A percentile compares a stretch with the other conserved stretches of the same genome.
Evolutionary conservation across 345 rosid genomes (phyloP).

Genomic region (Streptanthus diversifolius): DNA sequence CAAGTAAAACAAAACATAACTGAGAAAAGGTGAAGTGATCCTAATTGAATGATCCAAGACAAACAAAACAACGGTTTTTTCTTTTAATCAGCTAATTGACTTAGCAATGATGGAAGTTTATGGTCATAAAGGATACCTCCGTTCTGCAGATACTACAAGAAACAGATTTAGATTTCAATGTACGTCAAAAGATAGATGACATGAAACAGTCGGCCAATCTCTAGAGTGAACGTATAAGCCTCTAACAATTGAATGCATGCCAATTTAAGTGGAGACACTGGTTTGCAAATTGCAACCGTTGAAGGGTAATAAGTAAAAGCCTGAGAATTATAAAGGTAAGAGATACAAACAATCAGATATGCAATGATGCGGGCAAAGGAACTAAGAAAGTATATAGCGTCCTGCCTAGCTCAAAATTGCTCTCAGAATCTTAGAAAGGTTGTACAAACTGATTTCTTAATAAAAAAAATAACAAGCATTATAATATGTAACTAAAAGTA

Average conservation of each 20-base stretch:
- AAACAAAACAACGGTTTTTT: too few relatives aligned
- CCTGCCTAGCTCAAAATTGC: not conserved
- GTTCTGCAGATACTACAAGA: not conserved
- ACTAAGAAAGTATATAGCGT: not conserved
- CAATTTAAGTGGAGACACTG: slow-evolving; percentile 51
- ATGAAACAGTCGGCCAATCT: not conserved
- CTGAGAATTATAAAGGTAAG: slow-evolving; percentile 37
- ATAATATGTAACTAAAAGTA: not conserved
- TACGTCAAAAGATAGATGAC: not conserved
- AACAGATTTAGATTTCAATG: not conserved
- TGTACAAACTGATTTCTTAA: slow-evolving; percentile 41
- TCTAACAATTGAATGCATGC: slow-evolving; percentile 55
- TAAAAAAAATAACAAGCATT: not conserved
- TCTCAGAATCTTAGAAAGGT: slow-evolving; percentile 40
- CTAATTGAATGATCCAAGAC: slow-evolving; percentile 12
- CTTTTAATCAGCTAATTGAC: too few relatives aligned
- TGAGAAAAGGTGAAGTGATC: not conserved
- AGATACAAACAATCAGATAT: slow-evolving; percentile 1
- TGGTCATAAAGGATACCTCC: too few relatives aligned
- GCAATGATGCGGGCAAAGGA: not conserved
- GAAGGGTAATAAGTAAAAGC: slow-evolving; percentile 64
- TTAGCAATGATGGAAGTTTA: slow-evolving; percentile 34
- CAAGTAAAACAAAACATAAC: slow-evolving; percentile 19
- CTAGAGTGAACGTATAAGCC: slow-evolving; percentile 36
- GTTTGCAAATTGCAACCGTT: slow-evolving; percentile 54